These are phyloP conservation scores for Beauveria pseudobassiana DNA, from an alignment of 2,329 filamentous ascomycete species.

Conservation along the genomic window DNA sequence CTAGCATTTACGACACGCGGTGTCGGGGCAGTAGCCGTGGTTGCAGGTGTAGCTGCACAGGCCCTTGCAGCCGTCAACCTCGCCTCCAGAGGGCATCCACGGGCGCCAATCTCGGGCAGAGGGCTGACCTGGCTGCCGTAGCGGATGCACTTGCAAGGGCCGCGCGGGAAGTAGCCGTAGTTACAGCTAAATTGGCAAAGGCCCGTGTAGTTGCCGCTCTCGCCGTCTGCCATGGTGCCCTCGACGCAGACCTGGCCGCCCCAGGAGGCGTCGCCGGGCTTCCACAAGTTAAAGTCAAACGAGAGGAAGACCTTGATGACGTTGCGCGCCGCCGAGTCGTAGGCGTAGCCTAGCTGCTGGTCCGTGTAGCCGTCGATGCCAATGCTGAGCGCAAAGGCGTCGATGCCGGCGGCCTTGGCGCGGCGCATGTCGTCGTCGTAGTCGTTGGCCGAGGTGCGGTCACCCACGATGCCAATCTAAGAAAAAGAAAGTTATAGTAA, in stretches of 20 bases:
- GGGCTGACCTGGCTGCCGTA: constrained; percentile 23
- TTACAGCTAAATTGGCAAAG: constrained; percentile 27
- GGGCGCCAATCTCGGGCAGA: constrained; percentile 18
- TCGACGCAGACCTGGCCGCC: constrained; percentile 18
- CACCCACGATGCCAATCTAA: constrained; percentile 37
- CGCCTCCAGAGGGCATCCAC: constrained; percentile 26
- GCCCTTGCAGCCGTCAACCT: constrained; percentile 31
- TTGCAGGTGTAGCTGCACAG: constrained; percentile 39
- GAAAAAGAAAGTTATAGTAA: too few relatives aligned
- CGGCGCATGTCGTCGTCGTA: constrained; percentile 40
- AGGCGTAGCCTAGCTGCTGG: constrained; percentile 12
- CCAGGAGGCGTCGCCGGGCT: constrained; percentile 11
- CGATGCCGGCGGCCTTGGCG: constrained; percentile 36
- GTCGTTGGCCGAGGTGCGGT: constrained; percentile 33
- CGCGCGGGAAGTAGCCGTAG: constrained; percentile 26
- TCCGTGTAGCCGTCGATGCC: constrained; percentile 33
- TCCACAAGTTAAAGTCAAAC: constrained; percentile 49
- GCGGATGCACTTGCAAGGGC: constrained; percentile 25
- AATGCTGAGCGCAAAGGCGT: constrained; percentile 44
- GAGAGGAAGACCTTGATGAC: constrained; percentile 46
- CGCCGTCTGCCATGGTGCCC: constrained; percentile 23
- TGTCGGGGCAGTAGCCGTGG: constrained; percentile 37
- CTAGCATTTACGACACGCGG: constrained; percentile 21
- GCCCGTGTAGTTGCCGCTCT: constrained; percentile 25
- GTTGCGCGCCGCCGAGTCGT: constrained; percentile 27